Conservation (phyloP, 2,329 filamentous ascomycete species). For the Colletotrichum sp. region DNA sequence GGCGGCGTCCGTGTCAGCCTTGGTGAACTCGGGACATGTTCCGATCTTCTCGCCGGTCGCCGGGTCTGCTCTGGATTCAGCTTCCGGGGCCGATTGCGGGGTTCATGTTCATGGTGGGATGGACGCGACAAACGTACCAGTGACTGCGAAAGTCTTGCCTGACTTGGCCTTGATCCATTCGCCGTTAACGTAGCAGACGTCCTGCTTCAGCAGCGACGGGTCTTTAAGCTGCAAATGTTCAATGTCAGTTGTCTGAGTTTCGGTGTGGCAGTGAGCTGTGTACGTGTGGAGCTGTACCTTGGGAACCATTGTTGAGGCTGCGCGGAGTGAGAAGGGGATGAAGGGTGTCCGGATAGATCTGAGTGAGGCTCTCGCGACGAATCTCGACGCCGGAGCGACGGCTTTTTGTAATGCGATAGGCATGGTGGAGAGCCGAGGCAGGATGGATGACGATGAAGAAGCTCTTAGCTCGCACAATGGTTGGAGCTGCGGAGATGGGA, state of each 20-base stretch:
- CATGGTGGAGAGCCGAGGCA: constrained; percentile 5
- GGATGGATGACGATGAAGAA: neutral
- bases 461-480: neutral
- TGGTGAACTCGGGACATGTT: constrained; percentile 83
- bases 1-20: constrained; percentile 78
- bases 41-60: constrained; percentile 82
- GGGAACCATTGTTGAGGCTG: constrained; percentile 54
- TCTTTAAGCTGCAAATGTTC: constrained; percentile 68
- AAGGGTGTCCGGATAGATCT: constrained; percentile 1
- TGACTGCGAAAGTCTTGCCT: constrained; percentile 89
- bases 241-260: neutral
- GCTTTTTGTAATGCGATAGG: constrained; percentile 17
- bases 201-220: constrained; percentile 81
- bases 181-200: constrained; percentile 87
- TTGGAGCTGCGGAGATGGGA: neutral
- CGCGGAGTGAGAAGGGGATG: constrained; percentile 29
- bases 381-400: constrained; percentile 16
- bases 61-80: constrained; percentile 64
- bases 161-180: constrained; percentile 88
- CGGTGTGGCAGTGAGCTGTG: neutral
- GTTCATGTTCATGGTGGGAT: neutral
- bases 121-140: constrained; percentile 50
- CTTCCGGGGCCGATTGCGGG: neutral
- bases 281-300: constrained; percentile 35
- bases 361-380: constrained; percentile 2